These are phyloP conservation scores for Debaryomyces robertsiae DNA, from an alignment of 1,139 yeast genomes.

Conservation along the genomic window DNA sequence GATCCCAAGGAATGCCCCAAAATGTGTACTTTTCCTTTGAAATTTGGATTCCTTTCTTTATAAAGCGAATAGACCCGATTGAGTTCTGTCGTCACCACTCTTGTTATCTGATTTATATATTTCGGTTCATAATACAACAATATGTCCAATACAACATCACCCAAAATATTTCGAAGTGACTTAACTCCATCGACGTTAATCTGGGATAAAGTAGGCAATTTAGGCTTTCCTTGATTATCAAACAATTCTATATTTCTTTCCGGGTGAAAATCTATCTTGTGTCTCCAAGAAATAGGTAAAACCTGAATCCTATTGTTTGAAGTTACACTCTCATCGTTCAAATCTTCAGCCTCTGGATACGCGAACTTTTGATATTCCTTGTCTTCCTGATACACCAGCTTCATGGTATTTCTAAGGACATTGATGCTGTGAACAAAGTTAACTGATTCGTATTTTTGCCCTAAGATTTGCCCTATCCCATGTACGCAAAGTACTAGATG, in stretches of 20 bases:
- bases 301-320: slow-evolving; percentile 69
- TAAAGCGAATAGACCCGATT: slow-evolving; percentile 68
- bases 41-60: slow-evolving; percentile 66
- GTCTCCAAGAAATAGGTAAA: slow-evolving; percentile 78
- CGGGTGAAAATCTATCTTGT: slow-evolving; percentile 64
- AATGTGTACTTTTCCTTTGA: slow-evolving; percentile 76
- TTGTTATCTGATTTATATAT: slow-evolving; percentile 62
- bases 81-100: slow-evolving; percentile 68
- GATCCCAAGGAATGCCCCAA: slow-evolving; percentile 94
- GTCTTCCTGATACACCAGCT: slow-evolving; percentile 53
- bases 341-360: slow-evolving; percentile 24
- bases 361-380: slow-evolving; percentile 43
- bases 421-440: slow-evolving; percentile 88
- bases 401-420: slow-evolving; percentile 65
- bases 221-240: slow-evolving; percentile 32
- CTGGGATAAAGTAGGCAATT: slow-evolving; percentile 67
- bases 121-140: slow-evolving; percentile 81
- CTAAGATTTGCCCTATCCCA: slow-evolving; percentile 91
- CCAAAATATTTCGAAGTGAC: slow-evolving; percentile 74
- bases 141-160: slow-evolving; percentile 85
- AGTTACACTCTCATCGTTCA: slow-evolving; percentile 18
- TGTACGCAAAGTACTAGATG: slow-evolving; percentile 86
- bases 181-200: slow-evolving; percentile 81
- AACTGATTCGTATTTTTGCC: slow-evolving; percentile 75
- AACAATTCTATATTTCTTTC: slow-evolving; percentile 33